Base-by-base conservation (phyloP, 129 eudicot genomes). In the Pseudognaphalium luteoalbum region DNA sequence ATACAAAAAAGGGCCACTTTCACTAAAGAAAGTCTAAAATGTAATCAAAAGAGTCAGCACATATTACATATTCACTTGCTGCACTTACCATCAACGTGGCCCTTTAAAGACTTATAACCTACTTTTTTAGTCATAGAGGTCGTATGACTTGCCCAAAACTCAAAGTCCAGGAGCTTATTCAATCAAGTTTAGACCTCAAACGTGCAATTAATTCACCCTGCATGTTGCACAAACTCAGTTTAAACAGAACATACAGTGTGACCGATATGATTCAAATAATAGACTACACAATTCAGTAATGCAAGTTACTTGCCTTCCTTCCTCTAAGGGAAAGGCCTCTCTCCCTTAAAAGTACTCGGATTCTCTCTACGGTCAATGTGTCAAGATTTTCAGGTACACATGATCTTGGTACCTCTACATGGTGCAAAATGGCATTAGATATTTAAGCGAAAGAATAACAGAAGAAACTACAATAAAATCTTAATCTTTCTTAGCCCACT, bases 141-240 rank as follows among this genome's bases (percentile, higher is more conserved):
- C 41, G 41, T 39, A 39, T 39, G 44, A 10, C 44, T 39, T 25
- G 8, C 44, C 11, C 56, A 60, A 60, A 62, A 47, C 21, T 37
- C 29, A 2, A 59, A 57, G 16, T 78, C 72, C 11, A 20, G 21
- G 41, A 70, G 29, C 63, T 60, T 52, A 59, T 15, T 79, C 74
- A 85, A 84, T 76, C 81, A 73, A 68, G 75, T 37, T 80, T 82
- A 68, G 78, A 70, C 78, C 85, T 83, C 81, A 90, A 76, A 7
- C 92, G 96, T 20, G 80, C 80, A 81, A 90, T 83, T 79, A 90
- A 67, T 62, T 90, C 96, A 32, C 83, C 96, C 92, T 90, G 86
- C 72, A 66, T 16, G 50, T 56, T 37, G 19, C 20, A 71, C 63
- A 34, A 42, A 25, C 58, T 68, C 74, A 25, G n/a, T 28, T n/a